Evolutionary conservation across 805 yeast genomes (phyloP), one percentile per base, ranked within the genome.

Genomic region (Schizosaccharomyces lindneri): DNA sequence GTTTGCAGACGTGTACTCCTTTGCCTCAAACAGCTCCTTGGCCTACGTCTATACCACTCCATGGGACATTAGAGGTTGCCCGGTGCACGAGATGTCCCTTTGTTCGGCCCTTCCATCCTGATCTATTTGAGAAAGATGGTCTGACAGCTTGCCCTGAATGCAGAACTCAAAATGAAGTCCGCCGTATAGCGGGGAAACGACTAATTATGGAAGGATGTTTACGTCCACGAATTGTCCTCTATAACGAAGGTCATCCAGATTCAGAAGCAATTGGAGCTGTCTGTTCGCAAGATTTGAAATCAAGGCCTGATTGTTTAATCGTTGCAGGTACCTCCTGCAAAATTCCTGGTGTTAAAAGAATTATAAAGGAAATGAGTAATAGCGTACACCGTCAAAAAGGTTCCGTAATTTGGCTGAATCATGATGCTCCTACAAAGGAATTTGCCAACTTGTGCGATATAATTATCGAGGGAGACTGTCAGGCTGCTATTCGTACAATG

Each of bases 231-330:
- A 88, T 90, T 63, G 95, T 90, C 1, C 75, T 90, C 27, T 90
- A 90, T 70, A 97, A 97, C 1, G 97, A 90, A 69, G 83, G 88
- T 67, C 97, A 90, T 71, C 96, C 96, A 1, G 80, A 81, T 64
- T 81, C 88, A 4, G 95, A 87, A 64, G 72, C 76, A n/a, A 81
- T 90, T 55, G 84, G 94, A 1, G 77, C 76, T 59, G 87, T 88
- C 6, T 72, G 86, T 48, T 77, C 74, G 60, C 74, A 78, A 24
- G 97, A 90, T 72, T 68, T 87, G 63, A 65, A 63, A 39, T 48
- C 71, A 2, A 76, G 74, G 63, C 95, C 97, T 0, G 95, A 88
- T 68, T 69, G 86, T 64, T 75, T 93, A 59, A 72, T 90, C n/a
- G 84, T 90, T 11, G 82, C 87, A 78, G 98, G 98, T 0, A 93